Evolutionary conservation across 2,329 filamentous ascomycete genomes (phyloP).

Genomic region (Aureobasidium pullulans): DNA sequence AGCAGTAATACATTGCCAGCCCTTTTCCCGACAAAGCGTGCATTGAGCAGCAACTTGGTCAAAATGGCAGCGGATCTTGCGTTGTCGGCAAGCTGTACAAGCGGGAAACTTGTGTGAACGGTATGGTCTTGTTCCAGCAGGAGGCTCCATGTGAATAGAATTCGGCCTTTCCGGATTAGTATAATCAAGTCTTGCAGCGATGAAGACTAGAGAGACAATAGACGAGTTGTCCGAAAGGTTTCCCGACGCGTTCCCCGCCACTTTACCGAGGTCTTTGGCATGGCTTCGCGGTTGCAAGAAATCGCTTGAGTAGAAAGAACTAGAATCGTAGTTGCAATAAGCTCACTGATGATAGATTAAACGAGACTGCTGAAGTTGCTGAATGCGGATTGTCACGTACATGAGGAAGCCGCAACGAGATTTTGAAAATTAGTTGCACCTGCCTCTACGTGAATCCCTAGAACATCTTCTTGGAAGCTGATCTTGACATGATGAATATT

Average conservation of each 20-base stretch:
- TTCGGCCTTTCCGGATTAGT: not conserved
- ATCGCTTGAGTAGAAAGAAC: too few relatives aligned
- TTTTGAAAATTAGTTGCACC: too few relatives aligned
- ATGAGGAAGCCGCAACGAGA: too few relatives aligned
- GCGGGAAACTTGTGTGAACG: constrained; percentile 37
- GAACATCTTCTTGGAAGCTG: too few relatives aligned
- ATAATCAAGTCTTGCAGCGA: not conserved
- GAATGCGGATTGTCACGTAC: too few relatives aligned
- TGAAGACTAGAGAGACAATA: not conserved
- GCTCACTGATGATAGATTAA: too few relatives aligned
- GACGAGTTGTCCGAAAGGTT: not conserved
- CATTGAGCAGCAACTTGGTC: constrained; percentile 19
- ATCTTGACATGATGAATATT: too few relatives aligned
- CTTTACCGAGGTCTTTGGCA: not conserved
- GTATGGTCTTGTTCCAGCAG: constrained; percentile 26
- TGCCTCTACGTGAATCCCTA: too few relatives aligned
- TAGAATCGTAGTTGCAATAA: not conserved
- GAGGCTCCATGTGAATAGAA: not conserved
- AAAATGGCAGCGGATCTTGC: constrained; percentile 36
- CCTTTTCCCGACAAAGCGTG: constrained; percentile 11
- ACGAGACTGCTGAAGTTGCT: too few relatives aligned
- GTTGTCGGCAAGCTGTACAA: constrained; percentile 33
- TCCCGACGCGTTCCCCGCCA: constrained; percentile 4
- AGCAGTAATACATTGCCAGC: not conserved
- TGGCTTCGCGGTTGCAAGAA: not conserved